Base-by-base conservation (phyloP, 495 filamentous ascomycete genomes). In the Aspergillus baeticus region DNA sequence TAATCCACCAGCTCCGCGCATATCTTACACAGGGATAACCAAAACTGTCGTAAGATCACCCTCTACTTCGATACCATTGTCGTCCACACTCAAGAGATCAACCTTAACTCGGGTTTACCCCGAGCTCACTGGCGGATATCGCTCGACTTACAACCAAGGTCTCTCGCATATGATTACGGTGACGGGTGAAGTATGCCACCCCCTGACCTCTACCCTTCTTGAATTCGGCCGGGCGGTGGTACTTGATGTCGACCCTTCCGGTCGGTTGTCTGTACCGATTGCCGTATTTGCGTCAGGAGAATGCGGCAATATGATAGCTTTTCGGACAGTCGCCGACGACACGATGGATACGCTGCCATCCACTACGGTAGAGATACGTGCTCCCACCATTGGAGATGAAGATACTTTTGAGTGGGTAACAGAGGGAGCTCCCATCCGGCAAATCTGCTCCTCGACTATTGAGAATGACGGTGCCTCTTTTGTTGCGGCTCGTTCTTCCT, bases 371-470 rank as follows among this genome's bases (percentile, higher is more conserved):
- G 36, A 42, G 8, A 52, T 75, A 33, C 64, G 66, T 22, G 63
- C 65, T 17, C 70, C 72, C 26, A 69, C 69, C 13, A 69, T 77
- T 26, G 64, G 59, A 29, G 50, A 63, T 21, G 60, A 68, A 13
- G 79, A 87, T 13, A 67, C 65, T 39, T 73, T 72, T 8, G 78
- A 82, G 66, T 87, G 85, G 83, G 68, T 60, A 33, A 80, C 79
- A 17, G 76, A 76, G 46, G 77, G 79, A 10, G 75, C 74, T 11
- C 80, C 84, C 6, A 85, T 95, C 55, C 80, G 77, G 38, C 81
- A 89, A 63, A 70, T 96, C 26, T 82, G 81, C 60, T 91, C 88
- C 66, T 78, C 84, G 15, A 67, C 78, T 35, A 69, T 81, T 34
- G 39, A 68, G 13, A 77, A 78, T 17, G 72, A 69, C 41, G 71